A percentile compares a stretch with the other conserved stretches of the same genome.
These are phyloP conservation scores for Narthecium ossifragum DNA, from an alignment of 106 monocot species.

Conservation along the genomic window DNA sequence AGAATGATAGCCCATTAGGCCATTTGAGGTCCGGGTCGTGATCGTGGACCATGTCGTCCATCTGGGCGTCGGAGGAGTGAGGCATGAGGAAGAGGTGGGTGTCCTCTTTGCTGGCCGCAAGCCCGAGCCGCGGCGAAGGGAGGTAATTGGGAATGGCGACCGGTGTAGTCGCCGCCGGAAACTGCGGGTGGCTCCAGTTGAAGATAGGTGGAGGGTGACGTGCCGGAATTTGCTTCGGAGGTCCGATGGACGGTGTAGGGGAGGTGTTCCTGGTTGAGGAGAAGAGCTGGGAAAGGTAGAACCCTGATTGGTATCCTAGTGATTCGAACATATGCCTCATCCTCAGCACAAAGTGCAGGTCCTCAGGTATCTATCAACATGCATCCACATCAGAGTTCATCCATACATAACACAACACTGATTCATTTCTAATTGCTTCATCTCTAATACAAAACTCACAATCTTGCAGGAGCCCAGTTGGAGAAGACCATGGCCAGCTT, in stretches of 20 bases:
- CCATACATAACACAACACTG: not conserved
- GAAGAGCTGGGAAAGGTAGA: conserved; percentile 87
- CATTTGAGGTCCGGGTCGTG: conserved; percentile 74
- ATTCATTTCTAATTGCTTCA: too few species aligned
- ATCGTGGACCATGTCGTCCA: conserved; percentile 42
- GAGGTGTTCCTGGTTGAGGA: conserved; percentile 42
- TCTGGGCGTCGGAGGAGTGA: conserved; percentile 15
- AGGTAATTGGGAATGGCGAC: conserved; percentile 15
- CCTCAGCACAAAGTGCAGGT: conserved; percentile 81
- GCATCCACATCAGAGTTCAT: not conserved
- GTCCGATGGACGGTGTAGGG: conserved; percentile 18
- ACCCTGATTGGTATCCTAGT: conserved; percentile 78
- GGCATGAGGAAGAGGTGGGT: conserved; percentile 25
- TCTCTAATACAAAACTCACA: conserved; percentile 33
- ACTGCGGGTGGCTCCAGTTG: conserved; percentile 51
- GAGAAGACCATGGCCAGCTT: conserved; percentile 86
- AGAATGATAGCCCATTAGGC: conserved; percentile 84
- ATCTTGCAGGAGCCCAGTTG: conserved; percentile 92
- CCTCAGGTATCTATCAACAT: conserved; percentile 67
- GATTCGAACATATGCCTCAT: conserved; percentile 93
- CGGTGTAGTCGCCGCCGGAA: conserved; percentile 12
- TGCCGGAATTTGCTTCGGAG: conserved; percentile 28
- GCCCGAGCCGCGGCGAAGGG: conserved; percentile 17
- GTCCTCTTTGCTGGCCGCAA: conserved; percentile 14
- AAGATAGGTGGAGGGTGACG: conserved; percentile 33